Percentiles rank a stretch among this genome's conserved stretches.
These are phyloP conservation scores for Candida gorgasii DNA, from an alignment of 805 yeast species.

Conservation along the genomic window DNA sequence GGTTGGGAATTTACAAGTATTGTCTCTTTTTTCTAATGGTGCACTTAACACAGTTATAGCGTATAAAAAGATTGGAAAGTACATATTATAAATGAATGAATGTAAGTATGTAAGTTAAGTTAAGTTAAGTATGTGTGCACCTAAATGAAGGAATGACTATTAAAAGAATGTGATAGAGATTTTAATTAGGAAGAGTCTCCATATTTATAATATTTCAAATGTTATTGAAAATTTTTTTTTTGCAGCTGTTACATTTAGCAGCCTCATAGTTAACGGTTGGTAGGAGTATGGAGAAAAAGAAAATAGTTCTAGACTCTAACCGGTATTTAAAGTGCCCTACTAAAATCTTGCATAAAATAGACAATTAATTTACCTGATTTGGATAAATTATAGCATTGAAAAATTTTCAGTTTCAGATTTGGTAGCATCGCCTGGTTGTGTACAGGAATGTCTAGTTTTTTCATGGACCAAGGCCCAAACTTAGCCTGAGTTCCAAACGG, in stretches of 20 bases:
- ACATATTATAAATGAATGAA: slow-evolving; percentile 3
- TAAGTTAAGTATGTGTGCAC: neutral
- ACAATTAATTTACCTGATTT: neutral
- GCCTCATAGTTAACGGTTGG: neutral
- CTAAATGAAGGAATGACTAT: neutral
- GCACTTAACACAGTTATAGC: slow-evolving; percentile 22
- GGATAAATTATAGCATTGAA: neutral
- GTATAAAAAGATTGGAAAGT: slow-evolving; percentile 9
- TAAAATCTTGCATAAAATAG: neutral
- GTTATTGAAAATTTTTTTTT: neutral
- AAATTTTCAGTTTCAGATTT: slow-evolving; percentile 5
- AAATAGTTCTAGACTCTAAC: slow-evolving; percentile 3
- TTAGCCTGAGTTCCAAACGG: too few species aligned
- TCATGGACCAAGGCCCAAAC: too few species aligned
- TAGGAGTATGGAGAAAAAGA: neutral
- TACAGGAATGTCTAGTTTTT: neutral
- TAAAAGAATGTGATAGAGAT: slow-evolving; percentile 2
- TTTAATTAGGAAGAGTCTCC: neutral
- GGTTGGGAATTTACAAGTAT: slow-evolving; percentile 68
- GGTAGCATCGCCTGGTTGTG: neutral
- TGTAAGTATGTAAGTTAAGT: neutral
- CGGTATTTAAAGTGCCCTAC: neutral
- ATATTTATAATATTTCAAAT: neutral
- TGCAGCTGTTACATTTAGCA: slow-evolving; percentile 1
- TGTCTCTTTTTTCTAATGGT: slow-evolving; percentile 28